Evolutionary conservation across 2,329 filamentous ascomycete species (phyloP).

Genomic region (Colletotrichum orchidophilum): DNA sequence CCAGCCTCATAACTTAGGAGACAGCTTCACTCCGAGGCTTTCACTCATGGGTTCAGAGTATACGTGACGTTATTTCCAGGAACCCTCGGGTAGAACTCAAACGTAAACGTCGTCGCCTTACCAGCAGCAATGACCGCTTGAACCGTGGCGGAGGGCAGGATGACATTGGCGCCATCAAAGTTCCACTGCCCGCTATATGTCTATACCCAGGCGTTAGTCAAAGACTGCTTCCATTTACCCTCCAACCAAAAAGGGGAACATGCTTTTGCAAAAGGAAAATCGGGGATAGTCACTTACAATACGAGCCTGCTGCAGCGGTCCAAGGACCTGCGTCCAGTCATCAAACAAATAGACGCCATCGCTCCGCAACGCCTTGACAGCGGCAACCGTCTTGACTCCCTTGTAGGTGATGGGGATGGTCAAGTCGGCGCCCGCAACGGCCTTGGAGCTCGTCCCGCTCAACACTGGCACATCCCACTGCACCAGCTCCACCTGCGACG

Average conservation of each 20-base stretch:
- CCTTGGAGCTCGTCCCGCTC: constrained; percentile 31
- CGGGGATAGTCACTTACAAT: constrained; percentile 41
- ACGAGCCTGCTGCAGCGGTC: constrained; percentile 58
- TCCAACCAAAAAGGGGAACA: background rate
- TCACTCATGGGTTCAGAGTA: constrained; percentile 37
- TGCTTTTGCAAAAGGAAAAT: no score
- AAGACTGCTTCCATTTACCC: background rate
- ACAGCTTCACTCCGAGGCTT: background rate
- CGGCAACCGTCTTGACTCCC: constrained; percentile 58
- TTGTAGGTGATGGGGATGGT: constrained; percentile 61
- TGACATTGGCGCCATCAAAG: constrained; percentile 56
- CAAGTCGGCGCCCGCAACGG: constrained; percentile 45
- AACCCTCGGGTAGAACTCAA: constrained; percentile 65
- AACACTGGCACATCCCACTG: constrained; percentile 61
- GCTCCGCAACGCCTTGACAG: constrained; percentile 58
- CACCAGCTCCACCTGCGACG: constrained; percentile 57
- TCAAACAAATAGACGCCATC: constrained; percentile 63
- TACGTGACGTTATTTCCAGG: constrained; percentile 59
- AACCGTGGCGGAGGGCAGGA: constrained; percentile 55
- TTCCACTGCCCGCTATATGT: constrained; percentile 63
- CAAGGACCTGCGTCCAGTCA: constrained; percentile 64
- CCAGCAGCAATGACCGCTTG: constrained; percentile 56
- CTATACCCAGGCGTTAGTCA: constrained; percentile 27
- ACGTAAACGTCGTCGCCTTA: constrained; percentile 56
- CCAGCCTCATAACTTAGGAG: background rate